phyloP scores from a whole-genome alignment of 2,329 filamentous ascomycete genomes.

The Grosmannia penicillata region DNA sequence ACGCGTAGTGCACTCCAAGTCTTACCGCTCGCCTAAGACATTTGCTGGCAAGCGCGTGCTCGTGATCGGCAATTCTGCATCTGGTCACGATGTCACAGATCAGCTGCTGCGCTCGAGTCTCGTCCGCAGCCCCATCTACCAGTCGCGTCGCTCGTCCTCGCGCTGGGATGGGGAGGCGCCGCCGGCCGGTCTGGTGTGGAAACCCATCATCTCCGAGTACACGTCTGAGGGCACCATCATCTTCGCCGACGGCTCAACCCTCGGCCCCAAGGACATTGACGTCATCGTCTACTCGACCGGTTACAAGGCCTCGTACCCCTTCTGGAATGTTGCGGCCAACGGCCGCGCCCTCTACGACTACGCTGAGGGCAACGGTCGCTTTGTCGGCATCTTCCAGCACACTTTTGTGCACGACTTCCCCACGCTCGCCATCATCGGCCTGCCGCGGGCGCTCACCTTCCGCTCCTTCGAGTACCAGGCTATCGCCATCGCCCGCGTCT shows the following conservation, averaged over 20 bases:
- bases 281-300: conserved; percentile 76
- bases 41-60: conserved; percentile 61
- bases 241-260: conserved; percentile 41
- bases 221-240: conserved; percentile 24
- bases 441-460: conserved; percentile 29
- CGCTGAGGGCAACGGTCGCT: conserved; percentile 20
- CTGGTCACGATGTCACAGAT: conserved; percentile 65
- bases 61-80: conserved; percentile 72
- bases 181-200: conserved; percentile 44
- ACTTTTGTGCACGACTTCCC: conserved; percentile 33
- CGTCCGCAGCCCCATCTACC: conserved; percentile 32
- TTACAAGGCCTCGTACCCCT: conserved; percentile 74
- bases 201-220: conserved; percentile 37
- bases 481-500: conserved; percentile 19
- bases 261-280: conserved; percentile 45
- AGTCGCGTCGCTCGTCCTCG: conserved; percentile 39
- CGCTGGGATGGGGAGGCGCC: conserved; percentile 38
- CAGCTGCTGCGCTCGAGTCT: conserved; percentile 43
- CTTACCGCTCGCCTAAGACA: conserved; percentile 51
- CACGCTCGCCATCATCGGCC: conserved; percentile 34
- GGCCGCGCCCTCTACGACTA: conserved; percentile 37
- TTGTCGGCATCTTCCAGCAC: conserved; percentile 31
- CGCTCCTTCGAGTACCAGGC: conserved; percentile 24
- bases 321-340: conserved; percentile 37
- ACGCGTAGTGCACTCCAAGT: conserved; percentile 57